Conservation (phyloP, 1,284 basidiomycete genomes). For the Apiotrichum siamense region DNA sequence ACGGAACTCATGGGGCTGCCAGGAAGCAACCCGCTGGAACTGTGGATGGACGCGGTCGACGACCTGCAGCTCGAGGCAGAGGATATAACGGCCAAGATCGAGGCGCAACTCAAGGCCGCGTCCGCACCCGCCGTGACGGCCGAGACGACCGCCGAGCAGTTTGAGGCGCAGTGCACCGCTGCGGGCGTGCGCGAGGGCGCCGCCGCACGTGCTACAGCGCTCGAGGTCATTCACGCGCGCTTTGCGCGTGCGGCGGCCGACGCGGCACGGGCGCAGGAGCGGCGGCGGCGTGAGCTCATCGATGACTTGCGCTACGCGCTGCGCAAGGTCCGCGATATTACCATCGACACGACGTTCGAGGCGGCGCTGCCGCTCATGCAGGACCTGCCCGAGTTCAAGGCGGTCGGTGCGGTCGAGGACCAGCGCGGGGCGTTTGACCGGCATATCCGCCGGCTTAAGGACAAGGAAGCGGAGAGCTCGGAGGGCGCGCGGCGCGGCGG, state of each 20-base stretch:
- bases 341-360: slow-evolving; percentile 67
- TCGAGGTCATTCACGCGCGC: slow-evolving; percentile 59
- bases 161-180: slow-evolving; percentile 52
- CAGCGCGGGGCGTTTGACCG: slow-evolving; percentile 73
- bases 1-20: slow-evolving; percentile 77
- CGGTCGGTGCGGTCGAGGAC: slow-evolving; percentile 67
- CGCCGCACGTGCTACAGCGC: slow-evolving; percentile 56
- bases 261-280: slow-evolving; percentile 71
- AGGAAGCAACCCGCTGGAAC: slow-evolving; percentile 86
- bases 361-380: slow-evolving; percentile 70
- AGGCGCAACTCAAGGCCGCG: slow-evolving; percentile 22
- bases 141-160: slow-evolving; percentile 49
- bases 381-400: slow-evolving; percentile 73
- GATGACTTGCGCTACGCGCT: slow-evolving; percentile 95
- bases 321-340: slow-evolving; percentile 75
- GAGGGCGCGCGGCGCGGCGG: slow-evolving; percentile 22
- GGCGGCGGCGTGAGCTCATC: slow-evolving; percentile 76
- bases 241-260: slow-evolving; percentile 69
- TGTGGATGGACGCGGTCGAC: slow-evolving; percentile 94
- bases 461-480: slow-evolving; percentile 56
- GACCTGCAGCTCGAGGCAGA: slow-evolving; percentile 78
- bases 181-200: slow-evolving; percentile 47
- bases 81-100: slow-evolving; percentile 59
- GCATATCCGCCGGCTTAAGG: slow-evolving; percentile 80
- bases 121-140: slow-evolving; percentile 32